phyloP scores from a whole-genome alignment of 2,329 filamentous ascomycete species.

The Trichophyton schoenleinii region DNA sequence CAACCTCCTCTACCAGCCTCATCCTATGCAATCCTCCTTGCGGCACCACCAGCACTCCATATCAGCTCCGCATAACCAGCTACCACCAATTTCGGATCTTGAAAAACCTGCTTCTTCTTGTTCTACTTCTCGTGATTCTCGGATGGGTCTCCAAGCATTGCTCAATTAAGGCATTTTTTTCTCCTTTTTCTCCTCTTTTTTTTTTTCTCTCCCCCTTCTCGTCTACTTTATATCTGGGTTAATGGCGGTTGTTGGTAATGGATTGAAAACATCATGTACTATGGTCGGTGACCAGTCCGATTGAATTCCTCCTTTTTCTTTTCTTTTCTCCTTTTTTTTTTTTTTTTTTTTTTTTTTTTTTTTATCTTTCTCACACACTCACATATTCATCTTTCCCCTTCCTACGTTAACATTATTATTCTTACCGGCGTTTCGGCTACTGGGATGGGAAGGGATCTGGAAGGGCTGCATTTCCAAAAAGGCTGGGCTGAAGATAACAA shows the following conservation, averaged over 20 bases:
- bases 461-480: not conserved
- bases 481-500: constrained; percentile 1
- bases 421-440: not conserved
- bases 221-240: not conserved
- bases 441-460: not conserved
- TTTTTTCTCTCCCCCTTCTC: not conserved
- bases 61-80: constrained; percentile 8
- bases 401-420: not conserved
- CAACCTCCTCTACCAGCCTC: not conserved
- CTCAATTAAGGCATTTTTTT: constrained; percentile 23
- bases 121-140: constrained; percentile 24
- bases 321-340: not conserved
- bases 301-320: not conserved
- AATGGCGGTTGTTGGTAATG: not conserved
- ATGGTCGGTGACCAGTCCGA: constrained; percentile 3
- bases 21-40: not conserved
- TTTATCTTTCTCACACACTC: not conserved
- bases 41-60: constrained; percentile 8
- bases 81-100: constrained; percentile 16
- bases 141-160: constrained; percentile 29
- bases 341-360: not conserved
- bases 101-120: constrained; percentile 12
- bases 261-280: not conserved
- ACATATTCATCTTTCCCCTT: not conserved
- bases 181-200: not conserved